phyloP scores from a whole-genome alignment of 1,284 basidiomycete genomes.

The Ceratobasidium sp. region DNA sequence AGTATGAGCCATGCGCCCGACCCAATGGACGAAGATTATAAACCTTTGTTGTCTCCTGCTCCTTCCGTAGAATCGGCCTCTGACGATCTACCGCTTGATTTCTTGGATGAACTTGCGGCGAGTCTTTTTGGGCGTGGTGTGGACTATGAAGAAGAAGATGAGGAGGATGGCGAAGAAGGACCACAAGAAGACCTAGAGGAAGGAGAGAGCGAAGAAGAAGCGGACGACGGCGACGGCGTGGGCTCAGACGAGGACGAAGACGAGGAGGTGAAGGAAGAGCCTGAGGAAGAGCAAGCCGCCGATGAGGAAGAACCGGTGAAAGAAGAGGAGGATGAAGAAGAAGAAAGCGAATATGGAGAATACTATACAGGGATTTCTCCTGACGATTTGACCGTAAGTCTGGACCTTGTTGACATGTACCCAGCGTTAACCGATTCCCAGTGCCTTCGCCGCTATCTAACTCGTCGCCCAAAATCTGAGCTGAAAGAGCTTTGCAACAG shows the following conservation, averaged over 20 bases:
- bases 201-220: not conserved
- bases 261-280: not conserved
- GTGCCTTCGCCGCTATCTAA: not conserved
- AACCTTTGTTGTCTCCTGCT: too few species aligned
- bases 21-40: too few species aligned
- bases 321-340: too few species aligned
- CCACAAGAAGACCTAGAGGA: not conserved
- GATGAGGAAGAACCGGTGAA: too few species aligned
- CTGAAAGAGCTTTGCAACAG: not conserved
- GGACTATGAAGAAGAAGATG: not conserved
- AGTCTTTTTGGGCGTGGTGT: too few species aligned
- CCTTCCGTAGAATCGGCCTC: too few species aligned
- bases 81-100: too few species aligned
- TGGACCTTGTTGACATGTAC: not conserved
- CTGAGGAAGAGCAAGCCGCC: too few species aligned
- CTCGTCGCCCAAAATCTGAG: not conserved
- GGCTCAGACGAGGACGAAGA: too few species aligned
- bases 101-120: too few species aligned
- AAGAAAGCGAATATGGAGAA: too few species aligned
- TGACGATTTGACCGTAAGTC: not conserved
- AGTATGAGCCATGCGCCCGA: too few species aligned
- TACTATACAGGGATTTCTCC: not conserved
- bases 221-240: not conserved
- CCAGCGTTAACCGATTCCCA: not conserved
- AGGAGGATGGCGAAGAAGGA: not conserved